Evolutionary conservation across 108 stramenopile species (phyloP), one percentile per base, ranked within the genome.

Genomic region (Cyclostephanos tholiformis): DNA sequence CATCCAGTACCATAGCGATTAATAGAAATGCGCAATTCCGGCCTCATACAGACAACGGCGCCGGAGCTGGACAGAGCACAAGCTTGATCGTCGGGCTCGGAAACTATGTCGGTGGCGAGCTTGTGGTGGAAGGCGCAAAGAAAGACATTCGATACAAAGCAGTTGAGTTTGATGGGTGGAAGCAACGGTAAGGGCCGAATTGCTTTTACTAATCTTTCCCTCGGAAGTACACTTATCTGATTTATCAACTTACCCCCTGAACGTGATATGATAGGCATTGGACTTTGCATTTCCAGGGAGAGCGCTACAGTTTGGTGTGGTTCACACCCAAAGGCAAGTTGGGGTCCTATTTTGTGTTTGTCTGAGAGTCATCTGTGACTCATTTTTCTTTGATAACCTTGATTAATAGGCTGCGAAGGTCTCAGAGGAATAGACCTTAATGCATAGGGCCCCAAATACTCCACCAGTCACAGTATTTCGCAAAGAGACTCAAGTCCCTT

Each of bases 11-110:
- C 22, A 97, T 97, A 80, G 98, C 98, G 55, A 91, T 98, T 46
- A 98, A 98, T 77, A 69, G 98, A n/a, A 96, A 97, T 82, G 98
- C 97, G 1, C 89, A 88, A 72, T 97, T 97, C 75, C 81, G 82
- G 26, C 93, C 93, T 6, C 93, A 94, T 52, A 94, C 89, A 17
- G 98, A 98, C 74, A 96, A 89, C 58, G 98, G 98, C 19, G 91
- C 92, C 4, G 98, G 98, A 8, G 91, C 90, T 20, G 98, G 98
- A 6, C 98, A 98, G 72, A 91, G 89, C 43, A 91, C 75, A 22
- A 90, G 88, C 59, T 73, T 97, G 41, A 53, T 53, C 7, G 52
- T 53, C 13, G 52, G 90, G 0, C 73, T 98, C 6, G 98, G 98
- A 11, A 86, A 85, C 27, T 98, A 91, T 75, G 44, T 68, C 1